A percentile compares a stretch with the other conserved stretches of the same genome.
phyloP scores from a whole-genome alignment of 2,329 filamentous ascomycete genomes.

The Aspergillus udagawae region DNA sequence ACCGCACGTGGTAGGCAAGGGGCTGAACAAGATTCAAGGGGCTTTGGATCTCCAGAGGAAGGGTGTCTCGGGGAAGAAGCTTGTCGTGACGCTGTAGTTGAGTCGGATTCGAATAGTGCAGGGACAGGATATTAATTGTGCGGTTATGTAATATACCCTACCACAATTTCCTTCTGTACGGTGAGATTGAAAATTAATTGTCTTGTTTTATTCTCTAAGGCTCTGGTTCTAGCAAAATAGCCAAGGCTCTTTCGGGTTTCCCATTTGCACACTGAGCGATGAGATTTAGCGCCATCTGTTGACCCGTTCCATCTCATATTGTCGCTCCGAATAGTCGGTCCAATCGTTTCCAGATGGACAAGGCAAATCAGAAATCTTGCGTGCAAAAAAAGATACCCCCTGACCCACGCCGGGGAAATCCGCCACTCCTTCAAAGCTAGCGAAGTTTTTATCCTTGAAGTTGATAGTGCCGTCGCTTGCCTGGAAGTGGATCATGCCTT shows the following conservation, averaged over 20 bases:
- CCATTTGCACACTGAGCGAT: too few relatives aligned
- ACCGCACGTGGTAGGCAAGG: constrained; percentile 39
- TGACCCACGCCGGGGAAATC: constrained; percentile 1
- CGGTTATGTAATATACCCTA: too few relatives aligned
- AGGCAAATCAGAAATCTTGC: constrained; percentile 6
- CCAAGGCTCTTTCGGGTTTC: too few relatives aligned
- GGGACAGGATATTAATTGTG: too few relatives aligned
- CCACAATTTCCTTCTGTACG: too few relatives aligned
- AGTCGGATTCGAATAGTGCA: too few relatives aligned
- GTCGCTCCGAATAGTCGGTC: constrained; percentile 9
- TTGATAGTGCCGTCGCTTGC: constrained; percentile 8
- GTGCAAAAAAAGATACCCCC: too few relatives aligned
- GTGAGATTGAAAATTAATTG: too few relatives aligned
- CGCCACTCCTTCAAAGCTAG: constrained; percentile 4
- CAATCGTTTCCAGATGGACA: constrained; percentile 2
- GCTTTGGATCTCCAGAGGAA: constrained; percentile 36
- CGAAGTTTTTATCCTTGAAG: constrained; percentile 9
- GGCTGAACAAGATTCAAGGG: constrained; percentile 41
- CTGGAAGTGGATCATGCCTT: constrained; percentile 3
- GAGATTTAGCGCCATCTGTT: neutral
- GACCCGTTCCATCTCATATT: constrained; percentile 6
- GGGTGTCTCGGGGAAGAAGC: constrained; percentile 43
- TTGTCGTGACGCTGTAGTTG: constrained; percentile 28
- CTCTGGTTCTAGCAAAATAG: too few relatives aligned
- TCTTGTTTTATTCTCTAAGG: too few relatives aligned